Conservation (phyloP, 2,329 filamentous ascomycete species). For the Tolypocladium inflatum region DNA sequence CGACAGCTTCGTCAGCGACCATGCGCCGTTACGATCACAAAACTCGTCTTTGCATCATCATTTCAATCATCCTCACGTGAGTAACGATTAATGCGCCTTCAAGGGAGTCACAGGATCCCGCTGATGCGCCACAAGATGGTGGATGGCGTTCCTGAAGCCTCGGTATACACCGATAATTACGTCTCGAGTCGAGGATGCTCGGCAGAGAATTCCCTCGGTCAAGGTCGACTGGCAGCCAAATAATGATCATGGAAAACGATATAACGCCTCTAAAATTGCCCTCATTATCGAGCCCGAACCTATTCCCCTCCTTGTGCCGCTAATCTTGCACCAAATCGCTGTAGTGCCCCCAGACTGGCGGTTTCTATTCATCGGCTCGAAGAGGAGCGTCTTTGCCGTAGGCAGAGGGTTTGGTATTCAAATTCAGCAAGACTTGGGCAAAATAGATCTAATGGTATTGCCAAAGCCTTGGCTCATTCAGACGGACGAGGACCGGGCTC, state of each 20-base stretch:
- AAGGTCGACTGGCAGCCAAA: slow-evolving; percentile 28
- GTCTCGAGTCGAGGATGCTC: slow-evolving; percentile 27
- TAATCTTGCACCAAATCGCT: slow-evolving; percentile 40
- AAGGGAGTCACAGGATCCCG: no score
- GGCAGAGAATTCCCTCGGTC: slow-evolving; percentile 17
- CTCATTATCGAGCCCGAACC: slow-evolving; percentile 40
- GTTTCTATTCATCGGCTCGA: slow-evolving; percentile 42
- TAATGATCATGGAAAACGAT: slow-evolving; percentile 23
- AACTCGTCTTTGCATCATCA: no score
- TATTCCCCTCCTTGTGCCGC: slow-evolving; percentile 37
- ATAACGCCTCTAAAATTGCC: slow-evolving; percentile 40
- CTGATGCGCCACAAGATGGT: slow-evolving; percentile 28
- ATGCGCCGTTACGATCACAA: no score
- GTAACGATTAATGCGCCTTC: no score
- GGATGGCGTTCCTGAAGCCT: slow-evolving; percentile 32
- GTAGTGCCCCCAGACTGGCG: slow-evolving; percentile 45
- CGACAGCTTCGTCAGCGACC: no score
- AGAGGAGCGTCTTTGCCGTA: slow-evolving; percentile 34
- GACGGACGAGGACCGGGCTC: slow-evolving; percentile 37
- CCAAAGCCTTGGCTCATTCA: slow-evolving; percentile 37
- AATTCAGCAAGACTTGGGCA: slow-evolving; percentile 39
- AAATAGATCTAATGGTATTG: slow-evolving; percentile 39
- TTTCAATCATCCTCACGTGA: no score
- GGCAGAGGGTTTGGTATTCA: slow-evolving; percentile 35
- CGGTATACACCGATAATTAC: slow-evolving; percentile 30